Evolutionary conservation across 306 rosid genomes (phyloP).

Genomic region (Acacia melanoxylon): DNA sequence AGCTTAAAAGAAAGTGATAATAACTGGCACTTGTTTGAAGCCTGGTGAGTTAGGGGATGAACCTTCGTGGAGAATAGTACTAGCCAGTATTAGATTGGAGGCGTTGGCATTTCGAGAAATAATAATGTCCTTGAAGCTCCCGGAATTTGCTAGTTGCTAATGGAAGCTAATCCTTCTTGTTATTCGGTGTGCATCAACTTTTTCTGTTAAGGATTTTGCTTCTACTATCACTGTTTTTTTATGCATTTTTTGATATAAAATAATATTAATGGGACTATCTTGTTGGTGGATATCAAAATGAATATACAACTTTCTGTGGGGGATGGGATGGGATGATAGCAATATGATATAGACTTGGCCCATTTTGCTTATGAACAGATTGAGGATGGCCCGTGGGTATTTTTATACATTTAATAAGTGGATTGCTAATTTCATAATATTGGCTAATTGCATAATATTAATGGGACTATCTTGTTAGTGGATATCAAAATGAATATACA

Average conservation of each 20-base stretch:
- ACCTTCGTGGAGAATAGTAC: neutral
- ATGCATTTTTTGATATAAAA: no score
- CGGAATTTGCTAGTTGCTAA: neutral
- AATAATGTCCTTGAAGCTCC: neutral
- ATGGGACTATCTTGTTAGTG: no score
- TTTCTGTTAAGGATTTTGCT: neutral
- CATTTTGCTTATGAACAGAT: neutral
- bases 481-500: neutral
- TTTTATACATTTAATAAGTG: neutral
- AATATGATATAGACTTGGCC: neutral
- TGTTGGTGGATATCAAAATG: neutral
- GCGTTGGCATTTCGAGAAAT: neutral
- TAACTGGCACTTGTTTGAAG: neutral
- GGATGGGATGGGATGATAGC: no score
- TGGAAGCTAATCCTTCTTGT: neutral
- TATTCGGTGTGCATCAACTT: neutral
- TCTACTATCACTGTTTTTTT: no score
- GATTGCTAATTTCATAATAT: no score
- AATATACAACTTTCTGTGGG: no score
- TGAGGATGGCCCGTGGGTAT: neutral
- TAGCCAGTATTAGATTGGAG: neutral
- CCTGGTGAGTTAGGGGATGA: neutral
- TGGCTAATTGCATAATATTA: no score
- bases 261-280: no score
- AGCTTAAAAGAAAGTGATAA: constrained; percentile 54